phyloP scores from a whole-genome alignment of 2,329 filamentous ascomycete species.

The Colletotrichum magnum region DNA sequence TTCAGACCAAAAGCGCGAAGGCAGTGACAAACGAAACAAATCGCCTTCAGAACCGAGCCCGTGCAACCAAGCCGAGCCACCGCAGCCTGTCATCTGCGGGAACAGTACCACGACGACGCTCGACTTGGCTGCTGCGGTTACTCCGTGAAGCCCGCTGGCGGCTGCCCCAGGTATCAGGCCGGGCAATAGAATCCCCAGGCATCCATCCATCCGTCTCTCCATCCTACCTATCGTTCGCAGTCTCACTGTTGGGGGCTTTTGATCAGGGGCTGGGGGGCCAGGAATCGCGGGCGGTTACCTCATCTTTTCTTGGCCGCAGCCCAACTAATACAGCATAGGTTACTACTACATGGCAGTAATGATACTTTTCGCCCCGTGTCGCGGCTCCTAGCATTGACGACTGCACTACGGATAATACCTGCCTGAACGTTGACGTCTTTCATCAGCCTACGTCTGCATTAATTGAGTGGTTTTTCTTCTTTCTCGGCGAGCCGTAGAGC shows the following conservation, averaged over 20 bases:
- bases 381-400: not conserved
- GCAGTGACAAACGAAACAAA: slow-evolving; percentile 28
- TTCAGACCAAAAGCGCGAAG: slow-evolving; percentile 12
- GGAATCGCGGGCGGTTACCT: slow-evolving; percentile 22
- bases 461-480: not conserved
- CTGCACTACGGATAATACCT: not conserved
- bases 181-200: slow-evolving; percentile 10
- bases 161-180: slow-evolving; percentile 1
- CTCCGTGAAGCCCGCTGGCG: not conserved
- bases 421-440: slow-evolving; percentile 7
- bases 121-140: not conserved
- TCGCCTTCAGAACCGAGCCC: not conserved
- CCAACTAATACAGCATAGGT: not conserved
- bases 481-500: not conserved
- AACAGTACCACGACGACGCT: not conserved
- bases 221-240: not conserved
- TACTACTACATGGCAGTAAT: too few relatives aligned
- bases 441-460: slow-evolving; percentile 1
- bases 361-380: not conserved
- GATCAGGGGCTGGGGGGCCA: slow-evolving; percentile 4
- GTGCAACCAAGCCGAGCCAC: slow-evolving; percentile 25
- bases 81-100: slow-evolving; percentile 15
- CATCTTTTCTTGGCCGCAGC: slow-evolving; percentile 13
- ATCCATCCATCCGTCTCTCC: not conserved
- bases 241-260: not conserved